Conservation (phyloP, 305 asterid species). For the Fraxinus nigra region DNA sequence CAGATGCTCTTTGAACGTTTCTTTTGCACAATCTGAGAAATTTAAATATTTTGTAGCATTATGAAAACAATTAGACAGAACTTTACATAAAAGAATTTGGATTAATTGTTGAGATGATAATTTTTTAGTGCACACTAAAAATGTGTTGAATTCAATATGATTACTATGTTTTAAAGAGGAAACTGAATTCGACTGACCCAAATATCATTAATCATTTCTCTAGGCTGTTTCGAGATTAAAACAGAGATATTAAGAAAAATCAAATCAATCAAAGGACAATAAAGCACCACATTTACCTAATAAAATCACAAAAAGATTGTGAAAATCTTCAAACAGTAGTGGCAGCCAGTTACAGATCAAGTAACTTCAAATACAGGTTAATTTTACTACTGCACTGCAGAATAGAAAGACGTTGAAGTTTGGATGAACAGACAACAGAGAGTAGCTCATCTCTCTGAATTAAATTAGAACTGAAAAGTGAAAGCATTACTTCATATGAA, state of each 20-base stretch:
- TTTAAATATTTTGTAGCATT: not conserved
- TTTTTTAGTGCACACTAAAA: not conserved
- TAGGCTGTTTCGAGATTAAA: not conserved
- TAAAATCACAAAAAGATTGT: not conserved
- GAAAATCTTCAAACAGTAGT: not conserved
- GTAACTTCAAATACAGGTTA: not conserved
- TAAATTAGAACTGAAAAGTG: slow-evolving; percentile 8
- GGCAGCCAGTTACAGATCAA: not conserved
- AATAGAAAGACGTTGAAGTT: slow-evolving; percentile 10
- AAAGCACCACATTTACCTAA: not conserved
- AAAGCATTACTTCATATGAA: not conserved
- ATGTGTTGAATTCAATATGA: not conserved
- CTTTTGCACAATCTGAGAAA: slow-evolving; percentile 63
- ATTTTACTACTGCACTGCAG: not conserved
- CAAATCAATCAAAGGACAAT: not conserved
- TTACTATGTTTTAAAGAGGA: not conserved
- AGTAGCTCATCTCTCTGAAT: slow-evolving; percentile 12
- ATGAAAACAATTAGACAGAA: not conserved
- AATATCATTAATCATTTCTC: not conserved
- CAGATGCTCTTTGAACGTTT: slow-evolving; percentile 61
- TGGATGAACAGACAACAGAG: slow-evolving; percentile 7
- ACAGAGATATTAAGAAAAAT: not conserved
- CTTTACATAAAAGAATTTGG: not conserved
- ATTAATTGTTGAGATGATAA: not conserved
- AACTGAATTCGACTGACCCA: not conserved